phyloP scores from a whole-genome alignment of 2,329 filamentous ascomycete species.

The Trichoderma atrobrunneum region DNA sequence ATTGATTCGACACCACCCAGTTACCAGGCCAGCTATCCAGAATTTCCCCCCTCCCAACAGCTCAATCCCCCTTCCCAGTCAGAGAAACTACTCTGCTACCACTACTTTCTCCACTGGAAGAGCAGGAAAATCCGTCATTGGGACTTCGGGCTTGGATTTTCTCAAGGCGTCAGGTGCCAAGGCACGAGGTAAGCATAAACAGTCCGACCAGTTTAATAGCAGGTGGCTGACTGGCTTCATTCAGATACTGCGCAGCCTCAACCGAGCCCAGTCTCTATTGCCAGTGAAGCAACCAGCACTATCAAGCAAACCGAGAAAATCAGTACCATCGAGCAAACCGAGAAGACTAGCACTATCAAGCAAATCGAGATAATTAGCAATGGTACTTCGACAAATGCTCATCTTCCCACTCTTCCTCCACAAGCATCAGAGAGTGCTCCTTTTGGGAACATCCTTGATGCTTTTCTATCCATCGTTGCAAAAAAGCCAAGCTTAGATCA shows the following conservation, averaged over 20 bases:
- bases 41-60: background rate
- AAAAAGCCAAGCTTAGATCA: background rate
- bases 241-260: background rate
- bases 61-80: conserved; percentile 22
- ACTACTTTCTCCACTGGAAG: conserved; percentile 18
- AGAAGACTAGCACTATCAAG: no score
- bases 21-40: background rate
- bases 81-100: conserved; percentile 21
- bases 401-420: background rate
- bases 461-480: conserved; percentile 23
- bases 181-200: background rate
- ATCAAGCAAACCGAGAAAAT: background rate
- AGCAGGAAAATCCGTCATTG: conserved; percentile 21
- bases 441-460: conserved; percentile 21
- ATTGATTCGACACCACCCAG: background rate
- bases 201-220: background rate
- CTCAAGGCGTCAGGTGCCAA: conserved; percentile 16
- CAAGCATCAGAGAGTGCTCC: background rate
- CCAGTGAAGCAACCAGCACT: background rate
- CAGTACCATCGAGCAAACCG: no score
- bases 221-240: background rate
- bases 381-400: background rate
- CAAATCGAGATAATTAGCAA: background rate
- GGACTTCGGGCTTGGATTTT: conserved; percentile 26
- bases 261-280: background rate